These are phyloP conservation scores for Brasenia schreberi DNA, from an alignment of 164 flowering plant species.

Conservation along the genomic window DNA sequence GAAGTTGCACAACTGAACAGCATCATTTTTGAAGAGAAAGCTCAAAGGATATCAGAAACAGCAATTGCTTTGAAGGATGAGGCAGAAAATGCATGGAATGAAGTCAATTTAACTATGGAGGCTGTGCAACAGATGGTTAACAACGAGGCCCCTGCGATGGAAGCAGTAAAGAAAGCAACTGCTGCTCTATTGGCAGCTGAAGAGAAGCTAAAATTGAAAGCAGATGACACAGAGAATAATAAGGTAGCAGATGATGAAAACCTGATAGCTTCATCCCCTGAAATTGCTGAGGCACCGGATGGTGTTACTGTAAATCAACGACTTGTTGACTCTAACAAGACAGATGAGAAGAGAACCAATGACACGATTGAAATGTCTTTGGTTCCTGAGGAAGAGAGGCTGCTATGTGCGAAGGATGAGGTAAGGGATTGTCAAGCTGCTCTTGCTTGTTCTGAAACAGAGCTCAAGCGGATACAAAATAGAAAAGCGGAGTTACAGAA, in stretches of 20 bases:
- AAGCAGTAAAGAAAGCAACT: slow-evolving; percentile 76
- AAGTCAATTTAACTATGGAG: slow-evolving; percentile 39
- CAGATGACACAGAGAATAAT: slow-evolving; percentile 24
- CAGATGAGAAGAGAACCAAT: neutral
- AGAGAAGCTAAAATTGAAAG: slow-evolving; percentile 63
- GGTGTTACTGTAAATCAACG: neutral
- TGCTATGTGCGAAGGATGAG: slow-evolving; percentile 48
- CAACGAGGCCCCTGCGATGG: slow-evolving; percentile 61
- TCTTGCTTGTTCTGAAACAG: slow-evolving; percentile 46
- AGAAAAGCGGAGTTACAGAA: slow-evolving; percentile 70
- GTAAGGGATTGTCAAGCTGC: slow-evolving; percentile 32
- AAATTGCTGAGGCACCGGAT: neutral
- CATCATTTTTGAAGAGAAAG: slow-evolving; percentile 85
- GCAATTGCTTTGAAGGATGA: slow-evolving; percentile 85
- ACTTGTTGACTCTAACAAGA: neutral
- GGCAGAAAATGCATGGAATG: slow-evolving; percentile 52
- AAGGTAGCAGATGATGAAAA: neutral
- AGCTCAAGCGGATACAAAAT: slow-evolving; percentile 40
- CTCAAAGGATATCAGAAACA: slow-evolving; percentile 77
- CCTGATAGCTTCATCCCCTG: neutral
- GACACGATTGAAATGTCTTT: neutral
- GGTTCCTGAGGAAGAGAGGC: neutral
- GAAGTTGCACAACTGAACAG: slow-evolving; percentile 75
- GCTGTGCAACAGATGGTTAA: slow-evolving; percentile 38
- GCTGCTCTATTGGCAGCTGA: slow-evolving; percentile 84